Evolutionary conservation across 2,329 filamentous ascomycete species (phyloP), one percentile per base, ranked within the genome.

Genomic region (Clonostachys rosea): DNA sequence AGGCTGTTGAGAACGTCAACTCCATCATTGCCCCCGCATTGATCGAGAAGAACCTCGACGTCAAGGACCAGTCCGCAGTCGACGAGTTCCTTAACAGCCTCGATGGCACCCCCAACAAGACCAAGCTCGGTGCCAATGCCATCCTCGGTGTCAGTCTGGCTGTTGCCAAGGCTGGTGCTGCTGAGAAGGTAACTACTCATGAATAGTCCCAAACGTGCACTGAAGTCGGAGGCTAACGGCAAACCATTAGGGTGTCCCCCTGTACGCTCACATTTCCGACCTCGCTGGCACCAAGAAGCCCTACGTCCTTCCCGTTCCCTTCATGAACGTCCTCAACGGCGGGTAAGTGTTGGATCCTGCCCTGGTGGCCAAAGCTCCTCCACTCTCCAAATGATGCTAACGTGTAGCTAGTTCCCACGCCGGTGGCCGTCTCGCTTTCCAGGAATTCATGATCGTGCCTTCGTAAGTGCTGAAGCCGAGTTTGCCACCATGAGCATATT

Each of bases 391-490:
- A 30, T 17, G 8, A 18, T 35, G 35, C 58, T 61, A 49, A 62
- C 49, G 18, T 42, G 36, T 18, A 16, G 11, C 24, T 48, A 76
- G 94, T 59, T 97, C 92, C 64, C 94, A 99, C 79, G 94, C 94
- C 58, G 94, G 94, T 82, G 94, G 94, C 65, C 89, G 91, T 68
- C 83, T 95, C 60, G 89, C 89, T 58, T 95, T 95, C 84, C 90
- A 95, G 75, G 90, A 95, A 75, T 95, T 95, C 81, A 95, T 95
- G 90, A 92, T 95, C 60, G 89, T 92, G 49, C 89, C 89, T 55
- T 84, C 82, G 78, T 86, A 76, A 68, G 81, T 74, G 12, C 10
- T 14, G 10, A 9, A 20, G 40, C 6, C 13, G 4, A 40, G 14
- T 35, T 49, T 24, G 24, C 24, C 24, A 30, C 9, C 24, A 30